Evolutionary conservation across 352 stramenopile genomes (phyloP).

Genomic region (Pythium utonaiense): DNA sequence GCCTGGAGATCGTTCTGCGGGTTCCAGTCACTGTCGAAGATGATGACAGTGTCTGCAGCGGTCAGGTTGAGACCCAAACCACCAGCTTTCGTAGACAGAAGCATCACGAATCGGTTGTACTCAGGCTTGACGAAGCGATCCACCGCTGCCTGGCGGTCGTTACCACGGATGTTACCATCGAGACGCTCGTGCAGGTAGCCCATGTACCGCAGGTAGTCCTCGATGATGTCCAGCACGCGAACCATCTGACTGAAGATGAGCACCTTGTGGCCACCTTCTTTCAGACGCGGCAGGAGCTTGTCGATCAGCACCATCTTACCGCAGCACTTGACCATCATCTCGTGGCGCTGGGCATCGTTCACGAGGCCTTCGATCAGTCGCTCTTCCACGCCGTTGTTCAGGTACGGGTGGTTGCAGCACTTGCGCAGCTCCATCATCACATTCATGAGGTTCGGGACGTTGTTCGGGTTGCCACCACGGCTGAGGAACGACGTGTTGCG

Average conservation of each 20-base stretch:
- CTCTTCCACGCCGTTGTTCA: conserved; percentile 92
- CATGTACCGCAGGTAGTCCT: conserved; percentile 96
- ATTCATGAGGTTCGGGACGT: conserved; percentile 90
- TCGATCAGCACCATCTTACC: conserved; percentile 99
- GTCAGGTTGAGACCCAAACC: conserved; percentile 92
- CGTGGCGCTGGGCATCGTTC: conserved; percentile 74
- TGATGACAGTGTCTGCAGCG: conserved; percentile 95
- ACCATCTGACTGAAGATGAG: conserved; percentile 99
- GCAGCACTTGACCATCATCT: conserved; percentile 96
- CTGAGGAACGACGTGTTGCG: conserved; percentile 92
- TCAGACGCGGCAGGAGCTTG: conserved; percentile 97
- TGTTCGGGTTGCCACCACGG: conserved; percentile 71
- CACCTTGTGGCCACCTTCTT: conserved; percentile 96
- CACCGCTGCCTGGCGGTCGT: conserved; percentile 83
- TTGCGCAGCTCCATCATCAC: conserved; percentile 92
- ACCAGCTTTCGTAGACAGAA: conserved; percentile 97
- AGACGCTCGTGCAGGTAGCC: conserved; percentile 96
- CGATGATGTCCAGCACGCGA: conserved; percentile 99
- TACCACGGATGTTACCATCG: conserved; percentile 95
- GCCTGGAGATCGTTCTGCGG: conserved; percentile 97
- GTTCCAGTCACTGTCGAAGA: conserved; percentile 99
- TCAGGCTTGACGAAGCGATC: conserved; percentile 89
- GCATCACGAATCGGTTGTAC: conserved; percentile 96
- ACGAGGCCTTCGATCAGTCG: conserved; percentile 77
- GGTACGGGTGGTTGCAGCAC: conserved; percentile 90